Evolutionary conservation across 1,284 basidiomycete genomes (phyloP), one percentile per base, ranked within the genome.

Genomic region (Tilletia caries): DNA sequence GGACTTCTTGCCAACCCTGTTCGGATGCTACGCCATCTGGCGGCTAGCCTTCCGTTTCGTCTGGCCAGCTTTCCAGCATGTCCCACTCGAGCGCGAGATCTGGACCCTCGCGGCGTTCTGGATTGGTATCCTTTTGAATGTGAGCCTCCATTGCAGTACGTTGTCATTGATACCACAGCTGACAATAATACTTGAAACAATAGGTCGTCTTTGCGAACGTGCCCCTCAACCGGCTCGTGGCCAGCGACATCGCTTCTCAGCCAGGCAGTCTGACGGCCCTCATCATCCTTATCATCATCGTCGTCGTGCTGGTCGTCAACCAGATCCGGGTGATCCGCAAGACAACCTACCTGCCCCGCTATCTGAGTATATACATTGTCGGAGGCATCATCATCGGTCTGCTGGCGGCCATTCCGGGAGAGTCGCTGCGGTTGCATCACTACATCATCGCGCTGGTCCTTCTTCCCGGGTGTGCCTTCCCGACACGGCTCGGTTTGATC

Each of bases 311-410:
- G 3, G 76, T 73, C 33, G 75, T 91, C 65, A 93, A 93, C 79
- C 92, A 95, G 84, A 79, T 91, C 5, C 86, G 91, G n/a, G 89
- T 93, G 52, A 91, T 93, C 69, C 88, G 92, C 65, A 90, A 90
- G 82, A 92, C 91, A 0, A 92, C 92, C 0, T 91, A 89, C 88
- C 84, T 95, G 34, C 88, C 89, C 2, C 87, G 89, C 78, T 93
- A 93, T 79, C 69, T 81, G 1, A 62, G 70, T n/a, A 46, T 79
- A 12, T 78, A 78, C 46, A 32, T 89, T 34, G 78, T 87, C 12
- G 91, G 91, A 2, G 92, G 88, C 0, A 81, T 92, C 18, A 85
- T 90, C 46, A 82, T 88, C 18, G 83, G 91, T 8, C 87, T 93
- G 3, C 83, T 93, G 37, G 87, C 90, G 0, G 86, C 89, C 58